phyloP scores from a whole-genome alignment of 2,329 filamentous ascomycete genomes.

The Fusarium sp. region DNA sequence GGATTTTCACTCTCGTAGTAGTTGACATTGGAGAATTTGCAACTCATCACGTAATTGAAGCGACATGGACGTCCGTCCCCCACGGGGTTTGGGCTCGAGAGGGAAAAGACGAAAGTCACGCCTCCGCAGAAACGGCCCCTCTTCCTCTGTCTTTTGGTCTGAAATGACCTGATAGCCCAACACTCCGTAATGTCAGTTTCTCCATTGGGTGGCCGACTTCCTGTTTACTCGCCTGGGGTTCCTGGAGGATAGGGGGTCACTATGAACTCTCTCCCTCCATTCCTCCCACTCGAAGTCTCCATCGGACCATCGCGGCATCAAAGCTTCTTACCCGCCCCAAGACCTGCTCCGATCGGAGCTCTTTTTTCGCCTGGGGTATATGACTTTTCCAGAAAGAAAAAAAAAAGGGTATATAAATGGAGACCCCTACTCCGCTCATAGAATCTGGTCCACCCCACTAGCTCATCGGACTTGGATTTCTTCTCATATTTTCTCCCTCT shows the following conservation, averaged over 20 bases:
- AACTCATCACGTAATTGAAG: conserved; percentile 32
- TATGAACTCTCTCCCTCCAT: conserved; percentile 7
- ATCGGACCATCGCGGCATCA: conserved; percentile 27
- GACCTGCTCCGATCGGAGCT: conserved; percentile 37
- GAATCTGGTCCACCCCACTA: conserved; percentile 23
- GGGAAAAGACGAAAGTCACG: background rate
- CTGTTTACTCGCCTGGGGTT: background rate
- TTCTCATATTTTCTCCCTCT: conserved; percentile 7
- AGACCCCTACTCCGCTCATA: conserved; percentile 30
- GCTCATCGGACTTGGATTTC: conserved; percentile 1
- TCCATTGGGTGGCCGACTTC: conserved; percentile 13
- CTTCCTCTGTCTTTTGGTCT: background rate
- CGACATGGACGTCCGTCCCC: conserved; percentile 17
- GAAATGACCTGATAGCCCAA: background rate
- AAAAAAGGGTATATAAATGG: conserved; percentile 37
- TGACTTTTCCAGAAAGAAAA: background rate
- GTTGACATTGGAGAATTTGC: background rate
- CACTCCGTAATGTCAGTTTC: conserved; percentile 10
- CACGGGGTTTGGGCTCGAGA: conserved; percentile 25
- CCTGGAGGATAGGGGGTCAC: background rate
- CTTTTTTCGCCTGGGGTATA: conserved; percentile 21
- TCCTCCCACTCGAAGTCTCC: conserved; percentile 1
- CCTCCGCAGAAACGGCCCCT: background rate
- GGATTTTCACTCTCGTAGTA: background rate
- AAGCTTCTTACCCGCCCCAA: conserved; percentile 25